Conservation (phyloP, 306 rosid species). For the Macrotyloma uniflorum region DNA sequence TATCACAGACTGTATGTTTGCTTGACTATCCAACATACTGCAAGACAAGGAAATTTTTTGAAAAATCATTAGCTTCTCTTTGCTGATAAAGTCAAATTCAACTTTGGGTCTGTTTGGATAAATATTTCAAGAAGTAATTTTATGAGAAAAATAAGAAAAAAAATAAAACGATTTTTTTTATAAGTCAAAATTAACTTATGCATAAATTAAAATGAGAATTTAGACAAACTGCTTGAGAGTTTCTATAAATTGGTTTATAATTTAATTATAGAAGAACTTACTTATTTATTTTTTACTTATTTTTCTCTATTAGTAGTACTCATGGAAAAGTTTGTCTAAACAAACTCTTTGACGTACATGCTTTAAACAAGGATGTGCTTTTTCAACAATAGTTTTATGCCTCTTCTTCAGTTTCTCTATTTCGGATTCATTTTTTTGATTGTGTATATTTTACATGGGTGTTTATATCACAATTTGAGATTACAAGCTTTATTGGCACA, state of each 20-base stretch:
- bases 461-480: slow-evolving; percentile 23
- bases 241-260: no score
- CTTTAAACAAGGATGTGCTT: slow-evolving; percentile 20
- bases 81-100: slow-evolving; percentile 6
- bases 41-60: not conserved
- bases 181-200: no score
- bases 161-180: no score
- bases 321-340: no score
- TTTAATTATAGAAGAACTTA: no score
- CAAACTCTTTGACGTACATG: not conserved
- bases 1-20: not conserved
- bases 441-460: not conserved
- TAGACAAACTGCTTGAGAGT: no score
- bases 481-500: slow-evolving; percentile 15
- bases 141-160: no score
- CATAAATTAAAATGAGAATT: no score
- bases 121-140: no score
- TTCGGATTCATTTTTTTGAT: slow-evolving; percentile 24
- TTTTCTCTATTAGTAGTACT: no score
- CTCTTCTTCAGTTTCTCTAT: slow-evolving; percentile 16
- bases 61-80: slow-evolving; percentile 30
- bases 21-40: not conserved
- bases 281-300: no score
- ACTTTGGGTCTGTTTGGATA: not conserved
- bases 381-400: not conserved